Evolutionary conservation across 768 basidiomycete species (phyloP), one percentile per base, ranked within the genome.

Genomic region (Dentipellis sp.): DNA sequence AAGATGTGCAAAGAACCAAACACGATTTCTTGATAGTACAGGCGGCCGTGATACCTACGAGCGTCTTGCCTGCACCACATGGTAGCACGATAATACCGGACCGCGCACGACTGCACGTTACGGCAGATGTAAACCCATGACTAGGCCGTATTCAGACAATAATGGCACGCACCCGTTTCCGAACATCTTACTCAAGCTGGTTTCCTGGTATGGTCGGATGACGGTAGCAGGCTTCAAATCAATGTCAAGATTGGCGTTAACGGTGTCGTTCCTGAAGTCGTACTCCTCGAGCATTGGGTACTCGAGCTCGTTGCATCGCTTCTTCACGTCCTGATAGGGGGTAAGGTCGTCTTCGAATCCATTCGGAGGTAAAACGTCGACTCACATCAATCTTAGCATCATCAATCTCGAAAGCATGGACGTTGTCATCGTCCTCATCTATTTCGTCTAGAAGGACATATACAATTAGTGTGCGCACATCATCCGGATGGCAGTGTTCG

Each of bases 11-110:
- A 46, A 99, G 75, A 12, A 99, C 94, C 16, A 99, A 79, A 67
- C 93, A 95, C 21, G 94, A 97, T 73, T 99, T 99, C 76, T 97
- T 97, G 75, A 99, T 94, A 23, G 97, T 99, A 67, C 95, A 97
- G 16, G 97, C 97, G 10, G 97, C 97, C 2, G 95, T 98, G 66
- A 99, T 97, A n/a, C 97, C 97, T 10, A 99, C 97, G 4, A 99
- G 79, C 11, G 97, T 99, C 75, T 99, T 99, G 35, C 97, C 97
- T 45, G 97, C 97, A 53, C 97, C 97, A 68, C 97, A 99, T 35
- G 97, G 97, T 19, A 99, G 76, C 1, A 99, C 97, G 59, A 99
- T 98, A 64, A 99, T 98, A 2, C 97, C 97, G 46, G 93, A 97
- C 55, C 97, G 83, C 48, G 97, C 97, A 67, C 97, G 94, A 51